Percentiles rank a stretch among this genome's conserved stretches.
phyloP scores from a whole-genome alignment of 495 filamentous ascomycete species.

The Tuber melanosporum region DNA sequence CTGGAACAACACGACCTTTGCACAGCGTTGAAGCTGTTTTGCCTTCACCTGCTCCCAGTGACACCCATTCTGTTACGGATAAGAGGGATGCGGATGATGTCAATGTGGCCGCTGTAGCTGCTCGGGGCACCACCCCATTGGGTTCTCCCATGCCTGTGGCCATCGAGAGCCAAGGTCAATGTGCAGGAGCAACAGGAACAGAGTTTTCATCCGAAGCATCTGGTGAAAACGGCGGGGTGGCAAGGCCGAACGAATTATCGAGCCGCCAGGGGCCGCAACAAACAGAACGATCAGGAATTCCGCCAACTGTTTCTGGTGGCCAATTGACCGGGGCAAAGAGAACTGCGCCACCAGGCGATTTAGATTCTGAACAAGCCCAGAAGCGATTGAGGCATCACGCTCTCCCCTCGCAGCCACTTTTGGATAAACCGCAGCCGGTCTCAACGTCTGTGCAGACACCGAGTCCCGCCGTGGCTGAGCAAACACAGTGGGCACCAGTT shows the following conservation, averaged over 20 bases:
- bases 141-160: conserved; percentile 17
- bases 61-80: conserved; percentile 32
- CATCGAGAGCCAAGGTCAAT: conserved; percentile 17
- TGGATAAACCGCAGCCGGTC: neutral
- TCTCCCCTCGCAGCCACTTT: neutral
- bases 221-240: conserved; percentile 1
- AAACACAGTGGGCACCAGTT: neutral
- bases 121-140: conserved; percentile 24
- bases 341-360: neutral
- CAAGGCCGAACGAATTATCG: neutral
- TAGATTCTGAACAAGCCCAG: neutral
- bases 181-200: conserved; percentile 15
- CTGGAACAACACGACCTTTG: conserved; percentile 12
- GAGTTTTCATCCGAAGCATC: conserved; percentile 27
- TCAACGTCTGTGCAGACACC: neutral
- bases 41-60: conserved; percentile 35
- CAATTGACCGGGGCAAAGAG: neutral
- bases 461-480: neutral
- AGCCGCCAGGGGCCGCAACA: conserved; percentile 5
- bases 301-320: neutral
- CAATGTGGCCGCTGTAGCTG: conserved; percentile 10
- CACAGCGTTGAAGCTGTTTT: conserved; percentile 26
- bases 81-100: conserved; percentile 25
- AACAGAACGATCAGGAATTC: neutral
- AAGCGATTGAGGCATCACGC: neutral